Evolutionary conservation across 2,329 filamentous ascomycete species (phyloP).

Genomic region (Aspergillus hiratsukae): DNA sequence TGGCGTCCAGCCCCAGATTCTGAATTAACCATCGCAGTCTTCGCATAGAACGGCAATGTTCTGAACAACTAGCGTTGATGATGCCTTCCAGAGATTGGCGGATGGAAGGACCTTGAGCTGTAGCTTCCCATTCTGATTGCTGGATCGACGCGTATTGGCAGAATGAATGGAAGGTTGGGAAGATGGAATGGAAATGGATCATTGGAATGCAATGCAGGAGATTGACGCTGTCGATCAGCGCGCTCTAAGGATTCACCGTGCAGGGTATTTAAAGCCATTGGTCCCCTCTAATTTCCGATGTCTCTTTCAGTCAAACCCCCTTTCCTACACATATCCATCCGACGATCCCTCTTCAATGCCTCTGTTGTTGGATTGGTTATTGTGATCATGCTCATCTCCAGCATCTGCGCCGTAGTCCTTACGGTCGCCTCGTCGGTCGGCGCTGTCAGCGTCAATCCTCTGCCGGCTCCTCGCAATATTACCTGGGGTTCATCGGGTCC

Average conservation of each 20-base stretch:
- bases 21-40: not conserved
- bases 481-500: constrained; percentile 52
- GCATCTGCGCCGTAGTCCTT: constrained; percentile 22
- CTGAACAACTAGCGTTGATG: not conserved
- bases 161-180: not conserved
- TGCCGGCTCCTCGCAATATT: constrained; percentile 51
- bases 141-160: not conserved
- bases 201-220: not conserved
- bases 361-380: not conserved
- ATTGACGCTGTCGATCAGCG: not conserved
- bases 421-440: constrained; percentile 35
- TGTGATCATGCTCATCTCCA: constrained; percentile 24
- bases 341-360: not conserved
- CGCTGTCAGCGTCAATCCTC: constrained; percentile 50
- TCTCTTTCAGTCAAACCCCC: not conserved
- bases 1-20: not conserved
- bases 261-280: not conserved
- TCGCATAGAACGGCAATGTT: not conserved
- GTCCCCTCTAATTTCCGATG: not conserved
- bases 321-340: not conserved
- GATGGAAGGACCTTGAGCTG: not conserved
- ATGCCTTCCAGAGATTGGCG: not conserved
- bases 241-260: not conserved
- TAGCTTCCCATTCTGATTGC: not conserved
- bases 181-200: not conserved